These are phyloP conservation scores for Rhododendron ovatum DNA, from an alignment of 148 eudicot species.

Conservation along the genomic window DNA sequence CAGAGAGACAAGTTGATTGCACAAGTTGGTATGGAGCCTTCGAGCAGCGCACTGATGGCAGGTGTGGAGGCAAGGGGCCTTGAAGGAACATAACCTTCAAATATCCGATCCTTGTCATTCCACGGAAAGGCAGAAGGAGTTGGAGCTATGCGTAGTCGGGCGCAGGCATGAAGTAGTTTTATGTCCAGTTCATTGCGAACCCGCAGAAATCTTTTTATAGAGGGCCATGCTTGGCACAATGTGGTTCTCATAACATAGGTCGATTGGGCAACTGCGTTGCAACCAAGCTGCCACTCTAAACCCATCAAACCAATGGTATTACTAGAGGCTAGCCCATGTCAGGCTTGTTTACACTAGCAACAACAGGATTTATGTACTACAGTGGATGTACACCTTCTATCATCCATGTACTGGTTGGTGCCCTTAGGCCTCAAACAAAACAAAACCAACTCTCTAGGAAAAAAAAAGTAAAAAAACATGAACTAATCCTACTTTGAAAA, in stretches of 20 bases:
- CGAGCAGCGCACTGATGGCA: not conserved
- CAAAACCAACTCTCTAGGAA: not conserved
- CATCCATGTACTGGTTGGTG: not conserved
- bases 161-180: not conserved
- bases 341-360: too few relatives aligned
- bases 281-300: not conserved
- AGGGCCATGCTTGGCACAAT: not conserved
- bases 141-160: not conserved
- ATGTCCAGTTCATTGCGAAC: not conserved
- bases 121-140: not conserved
- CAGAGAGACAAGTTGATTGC: not conserved
- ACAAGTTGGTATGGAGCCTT: not conserved
- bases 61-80: not conserved
- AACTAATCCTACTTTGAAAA: not conserved
- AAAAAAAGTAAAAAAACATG: too few relatives aligned
- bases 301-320: not conserved
- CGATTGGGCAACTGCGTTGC: not conserved
- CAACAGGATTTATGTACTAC: not conserved
- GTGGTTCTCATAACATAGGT: not conserved
- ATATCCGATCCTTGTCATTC: not conserved
- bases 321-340: too few relatives aligned
- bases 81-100: not conserved
- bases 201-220: not conserved
- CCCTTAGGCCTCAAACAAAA: not conserved
- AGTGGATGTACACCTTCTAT: not conserved